These are phyloP conservation scores for Melanogaster broomeanus DNA, from an alignment of 768 basidiomycete genomes.

Conservation along the genomic window DNA sequence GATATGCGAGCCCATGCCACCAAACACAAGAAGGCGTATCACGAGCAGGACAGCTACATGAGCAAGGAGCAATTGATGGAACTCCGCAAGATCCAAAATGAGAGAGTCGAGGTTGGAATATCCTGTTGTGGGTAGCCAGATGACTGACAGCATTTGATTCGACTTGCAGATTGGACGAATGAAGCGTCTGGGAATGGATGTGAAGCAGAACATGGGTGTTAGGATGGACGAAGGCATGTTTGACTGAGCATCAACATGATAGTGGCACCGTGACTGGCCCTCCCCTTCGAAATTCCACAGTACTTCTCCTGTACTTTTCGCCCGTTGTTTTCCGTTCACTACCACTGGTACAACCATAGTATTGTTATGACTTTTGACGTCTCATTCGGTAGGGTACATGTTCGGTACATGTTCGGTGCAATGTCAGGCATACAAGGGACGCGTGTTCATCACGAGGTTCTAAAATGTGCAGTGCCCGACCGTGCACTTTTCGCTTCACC, in stretches of 20 bases:
- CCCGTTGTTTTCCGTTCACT: background rate
- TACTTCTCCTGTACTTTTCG: background rate
- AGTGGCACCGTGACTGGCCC: background rate
- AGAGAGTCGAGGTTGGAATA: conserved; percentile 69
- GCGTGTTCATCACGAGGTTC: background rate
- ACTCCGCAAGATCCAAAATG: conserved; percentile 79
- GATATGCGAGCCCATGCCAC: conserved; percentile 79
- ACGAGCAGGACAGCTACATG: conserved; percentile 75
- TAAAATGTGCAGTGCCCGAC: background rate
- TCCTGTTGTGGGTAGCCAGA: background rate
- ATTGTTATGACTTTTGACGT: background rate
- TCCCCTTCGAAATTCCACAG: too few species aligned
- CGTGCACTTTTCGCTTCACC: background rate
- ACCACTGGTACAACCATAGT: too few species aligned
- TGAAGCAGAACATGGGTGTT: conserved; percentile 83
- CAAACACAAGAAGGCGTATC: conserved; percentile 65
- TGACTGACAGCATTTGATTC: background rate
- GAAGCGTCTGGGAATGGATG: conserved; percentile 86
- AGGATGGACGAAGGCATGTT: conserved; percentile 78
- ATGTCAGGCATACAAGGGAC: background rate
- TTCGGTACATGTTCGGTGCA: background rate
- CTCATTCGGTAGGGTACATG: too few species aligned
- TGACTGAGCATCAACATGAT: conserved; percentile 39
- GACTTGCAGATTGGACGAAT: conserved; percentile 67
- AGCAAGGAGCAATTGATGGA: conserved; percentile 80